Percentiles rank a stretch among this genome's conserved stretches.
Conservation (phyloP, 2,329 filamentous ascomycete species). For the Botryotinia narcissicola region DNA sequence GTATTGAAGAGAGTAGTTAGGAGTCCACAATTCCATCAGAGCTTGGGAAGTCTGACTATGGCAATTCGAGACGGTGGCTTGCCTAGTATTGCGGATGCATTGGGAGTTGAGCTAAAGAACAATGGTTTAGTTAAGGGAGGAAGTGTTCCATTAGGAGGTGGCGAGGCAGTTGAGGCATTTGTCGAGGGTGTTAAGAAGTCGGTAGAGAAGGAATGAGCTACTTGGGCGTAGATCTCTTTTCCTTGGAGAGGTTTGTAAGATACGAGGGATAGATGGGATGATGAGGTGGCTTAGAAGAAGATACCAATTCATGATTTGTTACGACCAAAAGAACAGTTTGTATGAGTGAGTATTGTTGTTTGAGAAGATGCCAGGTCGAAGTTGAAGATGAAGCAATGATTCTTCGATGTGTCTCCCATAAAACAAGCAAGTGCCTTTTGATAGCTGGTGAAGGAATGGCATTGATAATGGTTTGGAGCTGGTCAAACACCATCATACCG, state of each 20-base stretch:
- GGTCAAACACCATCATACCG: not conserved
- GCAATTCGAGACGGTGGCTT: constrained; percentile 87
- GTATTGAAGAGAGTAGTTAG: constrained; percentile 79
- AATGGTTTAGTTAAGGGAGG: constrained; percentile 78
- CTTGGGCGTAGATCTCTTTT: not conserved
- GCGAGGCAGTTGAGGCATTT: constrained; percentile 87
- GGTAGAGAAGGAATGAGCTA: constrained; percentile 54
- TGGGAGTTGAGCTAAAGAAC: constrained; percentile 77
- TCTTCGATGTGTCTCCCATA: not conserved
- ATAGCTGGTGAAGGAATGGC: not conserved
- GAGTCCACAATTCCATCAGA: constrained; percentile 89
- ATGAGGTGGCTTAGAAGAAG: not conserved
- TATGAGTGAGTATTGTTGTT: constrained; percentile 22
- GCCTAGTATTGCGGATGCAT: constrained; percentile 82
- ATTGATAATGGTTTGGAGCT: not conserved
- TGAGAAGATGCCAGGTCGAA: not conserved
- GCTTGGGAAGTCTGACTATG: constrained; percentile 77
- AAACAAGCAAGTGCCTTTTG: not conserved
- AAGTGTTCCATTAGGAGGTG: constrained; percentile 80
- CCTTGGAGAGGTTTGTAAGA: not conserved
- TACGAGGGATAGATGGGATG: not conserved
- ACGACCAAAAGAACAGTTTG: constrained; percentile 23
- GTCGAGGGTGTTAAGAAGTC: constrained; percentile 82
- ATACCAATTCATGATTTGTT: constrained; percentile 13
- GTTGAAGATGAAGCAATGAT: not conserved